These are phyloP conservation scores for Beauveria caledonica DNA, from an alignment of 2,329 filamentous ascomycete species.

Conservation along the genomic window DNA sequence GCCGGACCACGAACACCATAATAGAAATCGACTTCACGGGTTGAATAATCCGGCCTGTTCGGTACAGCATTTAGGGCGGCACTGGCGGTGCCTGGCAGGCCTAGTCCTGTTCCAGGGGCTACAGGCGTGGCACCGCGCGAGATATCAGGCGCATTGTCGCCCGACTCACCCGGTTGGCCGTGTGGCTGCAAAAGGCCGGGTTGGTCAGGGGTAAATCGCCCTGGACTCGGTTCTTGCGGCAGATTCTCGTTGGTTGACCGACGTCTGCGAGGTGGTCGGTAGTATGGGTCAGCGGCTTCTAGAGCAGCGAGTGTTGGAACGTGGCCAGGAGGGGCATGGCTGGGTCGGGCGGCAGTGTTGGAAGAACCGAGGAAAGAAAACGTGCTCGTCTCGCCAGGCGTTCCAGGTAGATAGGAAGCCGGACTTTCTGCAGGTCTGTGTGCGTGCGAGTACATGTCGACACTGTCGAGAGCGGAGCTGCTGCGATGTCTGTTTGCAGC, in stretches of 20 bases:
- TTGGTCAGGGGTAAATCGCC: slow-evolving; percentile 23
- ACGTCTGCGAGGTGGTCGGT: slow-evolving; percentile 70
- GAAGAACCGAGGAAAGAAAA: slow-evolving; percentile 64
- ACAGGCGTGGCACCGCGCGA: slow-evolving; percentile 37
- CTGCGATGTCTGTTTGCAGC: slow-evolving; percentile 38
- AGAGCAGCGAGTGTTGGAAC: slow-evolving; percentile 37
- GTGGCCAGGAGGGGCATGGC: slow-evolving; percentile 34
- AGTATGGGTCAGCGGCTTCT: slow-evolving; percentile 69
- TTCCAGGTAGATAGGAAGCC: slow-evolving; percentile 64
- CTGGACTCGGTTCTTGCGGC: slow-evolving; percentile 22
- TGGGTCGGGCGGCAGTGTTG: slow-evolving; percentile 30
- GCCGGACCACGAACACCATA: slow-evolving; percentile 88
- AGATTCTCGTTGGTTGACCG: slow-evolving; percentile 44
- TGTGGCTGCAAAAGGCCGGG: slow-evolving; percentile 30
- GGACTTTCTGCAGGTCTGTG: slow-evolving; percentile 47
- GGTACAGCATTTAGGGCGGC: slow-evolving; percentile 35
- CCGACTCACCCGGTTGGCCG: slow-evolving; percentile 27
- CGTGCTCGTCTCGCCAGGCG: slow-evolving; percentile 59
- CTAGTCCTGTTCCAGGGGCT: slow-evolving; percentile 22
- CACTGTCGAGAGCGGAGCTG: slow-evolving; percentile 46
- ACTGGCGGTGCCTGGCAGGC: slow-evolving; percentile 10
- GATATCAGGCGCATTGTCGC: slow-evolving; percentile 33
- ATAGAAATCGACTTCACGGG: slow-evolving; percentile 93
- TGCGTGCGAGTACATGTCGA: slow-evolving; percentile 36
- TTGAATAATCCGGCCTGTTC: slow-evolving; percentile 76